Percentiles rank a stretch among this genome's conserved stretches.
phyloP scores from a whole-genome alignment of 192 early-diverging fungal genomes.

The Umbelopsis vinacea region DNA sequence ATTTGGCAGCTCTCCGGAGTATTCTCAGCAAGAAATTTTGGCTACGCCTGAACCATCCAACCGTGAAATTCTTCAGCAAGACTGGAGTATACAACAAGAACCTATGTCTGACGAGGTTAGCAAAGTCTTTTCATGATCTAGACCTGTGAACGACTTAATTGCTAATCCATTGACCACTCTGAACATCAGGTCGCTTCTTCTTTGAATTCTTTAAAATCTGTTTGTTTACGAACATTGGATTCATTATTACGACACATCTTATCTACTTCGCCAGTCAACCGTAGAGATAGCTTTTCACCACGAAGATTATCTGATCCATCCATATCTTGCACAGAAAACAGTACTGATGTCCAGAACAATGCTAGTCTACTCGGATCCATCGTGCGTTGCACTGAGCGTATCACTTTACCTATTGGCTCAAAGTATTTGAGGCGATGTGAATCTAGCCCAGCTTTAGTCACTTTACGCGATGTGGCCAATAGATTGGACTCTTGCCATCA shows the following conservation, averaged over 20 bases:
- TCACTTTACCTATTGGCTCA: neutral
- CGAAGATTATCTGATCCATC: conserved; percentile 36
- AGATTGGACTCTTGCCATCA: conserved; percentile 25
- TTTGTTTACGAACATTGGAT: conserved; percentile 55
- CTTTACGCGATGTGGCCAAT: conserved; percentile 24
- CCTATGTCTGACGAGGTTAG: neutral
- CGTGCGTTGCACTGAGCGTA: conserved; percentile 21
- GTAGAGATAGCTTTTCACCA: neutral
- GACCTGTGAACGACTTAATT: neutral
- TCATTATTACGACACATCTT: conserved; percentile 52
- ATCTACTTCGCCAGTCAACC: conserved; percentile 22
- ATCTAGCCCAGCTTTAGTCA: conserved; percentile 25
- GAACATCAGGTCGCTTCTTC: conserved; percentile 50
- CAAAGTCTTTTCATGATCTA: neutral
- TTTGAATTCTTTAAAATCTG: conserved; percentile 52
- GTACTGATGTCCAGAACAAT: neutral
- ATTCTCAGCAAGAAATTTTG: neutral
- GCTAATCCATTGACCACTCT: neutral
- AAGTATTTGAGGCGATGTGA: conserved; percentile 22
- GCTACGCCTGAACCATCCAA: neutral
- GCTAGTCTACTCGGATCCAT: conserved; percentile 35
- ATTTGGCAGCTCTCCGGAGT: neutral
- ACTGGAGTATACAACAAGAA: neutral
- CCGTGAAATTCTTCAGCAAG: neutral
- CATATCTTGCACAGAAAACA: neutral